Conservation (phyloP, 768 basidiomycete genomes). For the Termitomyces sp. region DNA sequence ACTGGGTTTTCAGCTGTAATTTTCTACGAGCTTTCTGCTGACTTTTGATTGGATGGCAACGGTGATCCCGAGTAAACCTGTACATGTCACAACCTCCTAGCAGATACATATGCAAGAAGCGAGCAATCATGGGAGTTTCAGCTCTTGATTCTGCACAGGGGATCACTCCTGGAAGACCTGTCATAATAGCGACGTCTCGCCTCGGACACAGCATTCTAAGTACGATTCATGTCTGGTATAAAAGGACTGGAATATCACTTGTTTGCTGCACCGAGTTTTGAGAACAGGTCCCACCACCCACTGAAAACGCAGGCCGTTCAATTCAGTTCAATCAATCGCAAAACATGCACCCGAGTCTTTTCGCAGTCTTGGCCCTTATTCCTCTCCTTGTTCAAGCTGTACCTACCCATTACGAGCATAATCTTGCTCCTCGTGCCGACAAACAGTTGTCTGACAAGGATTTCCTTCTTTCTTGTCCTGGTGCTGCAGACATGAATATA, state of each 20-base stretch:
- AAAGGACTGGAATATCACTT: background rate
- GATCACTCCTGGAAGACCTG: background rate
- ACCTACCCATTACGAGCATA: background rate
- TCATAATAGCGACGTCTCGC: background rate
- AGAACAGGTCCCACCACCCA: slow-evolving; percentile 8
- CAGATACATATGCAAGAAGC: background rate
- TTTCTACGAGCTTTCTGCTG: background rate
- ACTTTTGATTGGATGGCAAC: background rate
- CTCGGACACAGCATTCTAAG: background rate
- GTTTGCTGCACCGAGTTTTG: slow-evolving; percentile 4
- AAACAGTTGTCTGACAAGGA: slow-evolving; percentile 1
- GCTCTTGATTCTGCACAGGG: background rate
- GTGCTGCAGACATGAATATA: slow-evolving; percentile 7
- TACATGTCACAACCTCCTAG: background rate
- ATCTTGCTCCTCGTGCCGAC: background rate
- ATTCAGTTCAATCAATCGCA: background rate
- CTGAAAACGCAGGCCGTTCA: slow-evolving; percentile 14
- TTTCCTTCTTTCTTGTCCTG: slow-evolving; percentile 14
- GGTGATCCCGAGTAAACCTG: background rate
- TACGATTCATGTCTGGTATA: background rate
- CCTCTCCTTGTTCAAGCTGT: slow-evolving; percentile 11
- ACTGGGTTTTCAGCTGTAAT: background rate
- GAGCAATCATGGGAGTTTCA: background rate
- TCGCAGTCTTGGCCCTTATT: slow-evolving; percentile 3
- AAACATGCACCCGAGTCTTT: background rate